These are phyloP conservation scores for Obelidium mucronatum DNA, from an alignment of 192 early-diverging fungal genomes.

Conservation along the genomic window DNA sequence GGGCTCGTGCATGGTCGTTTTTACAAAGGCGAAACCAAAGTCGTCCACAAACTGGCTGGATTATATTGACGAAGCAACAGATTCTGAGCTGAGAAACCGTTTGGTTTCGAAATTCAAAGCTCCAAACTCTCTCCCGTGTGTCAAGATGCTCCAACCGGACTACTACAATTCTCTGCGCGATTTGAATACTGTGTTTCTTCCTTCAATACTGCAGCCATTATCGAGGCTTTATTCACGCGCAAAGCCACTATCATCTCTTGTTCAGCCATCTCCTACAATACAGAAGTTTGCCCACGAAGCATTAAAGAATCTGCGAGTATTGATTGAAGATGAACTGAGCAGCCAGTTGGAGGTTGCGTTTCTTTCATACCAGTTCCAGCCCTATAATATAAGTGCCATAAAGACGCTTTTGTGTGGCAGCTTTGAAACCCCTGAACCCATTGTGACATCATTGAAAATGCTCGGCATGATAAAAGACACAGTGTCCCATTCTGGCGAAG, in stretches of 20 bases:
- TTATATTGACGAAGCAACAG: neutral
- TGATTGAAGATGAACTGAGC: neutral
- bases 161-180: neutral
- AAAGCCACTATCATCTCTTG: neutral
- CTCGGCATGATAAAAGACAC: neutral
- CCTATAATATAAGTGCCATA: neutral
- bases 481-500: neutral
- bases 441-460: constrained; percentile 1
- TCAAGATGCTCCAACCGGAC: constrained; percentile 8
- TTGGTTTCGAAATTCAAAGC: neutral
- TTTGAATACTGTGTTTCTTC: no score
- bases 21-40: constrained; percentile 6
- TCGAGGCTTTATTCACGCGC: neutral
- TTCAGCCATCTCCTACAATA: neutral
- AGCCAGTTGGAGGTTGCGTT: neutral
- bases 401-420: neutral
- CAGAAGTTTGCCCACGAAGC: constrained; percentile 2
- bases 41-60: neutral
- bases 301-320: neutral
- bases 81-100: neutral
- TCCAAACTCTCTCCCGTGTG: neutral
- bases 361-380: constrained; percentile 12
- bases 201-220: neutral
- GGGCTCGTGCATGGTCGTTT: neutral
- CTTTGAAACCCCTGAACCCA: neutral